Evolutionary conservation across 257 asterid species (phyloP), one percentile per base, ranked within the genome.

Genomic region (Forsythia viridissima): DNA sequence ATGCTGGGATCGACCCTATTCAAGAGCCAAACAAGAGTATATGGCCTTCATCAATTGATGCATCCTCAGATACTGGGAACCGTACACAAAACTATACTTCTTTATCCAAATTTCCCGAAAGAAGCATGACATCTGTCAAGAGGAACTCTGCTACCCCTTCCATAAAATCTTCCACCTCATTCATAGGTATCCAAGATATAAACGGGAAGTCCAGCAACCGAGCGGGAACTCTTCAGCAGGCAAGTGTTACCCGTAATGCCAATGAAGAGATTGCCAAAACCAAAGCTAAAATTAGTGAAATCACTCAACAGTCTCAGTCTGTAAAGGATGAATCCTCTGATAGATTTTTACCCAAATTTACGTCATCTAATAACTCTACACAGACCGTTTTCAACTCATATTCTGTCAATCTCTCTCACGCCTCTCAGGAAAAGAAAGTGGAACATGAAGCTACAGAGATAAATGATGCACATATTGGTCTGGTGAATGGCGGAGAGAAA

Each of bases 41-140:
- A 39, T 69, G 69, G 80, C 72, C 77, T 55, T 68, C 80, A 75
- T 86, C 88, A 41, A 46, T 65, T 11, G 82, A 82, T 30, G 71
- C 83, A 80, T 74, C 91, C 44, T 77, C 89, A 18, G 88, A 84
- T 77, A 70, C 78, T 34, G 86, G 84, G 82, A 76, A 84, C 77
- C 81, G 78, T 72, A 84, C 78, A 77, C 85, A 85, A 66, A 86
- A 80, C 72, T 80, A 79, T 36, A 89, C 80, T 71, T 79, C 89
- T 1, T 68, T 59, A 3, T 78, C 91, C 70, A 91, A 87, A 76
- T 82, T 87, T 46, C 73, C 89, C 0, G 93, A 86, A 72, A 88
- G 95, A 81, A 91, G 92, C 88, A 83, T 87, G 97, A 80, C 93
- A 8, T 84, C 85, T 61, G 86, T 82, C 78, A 87, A 76, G 83